phyloP scores from a whole-genome alignment of 768 basidiomycete genomes.

The Termitomyces sp. region DNA sequence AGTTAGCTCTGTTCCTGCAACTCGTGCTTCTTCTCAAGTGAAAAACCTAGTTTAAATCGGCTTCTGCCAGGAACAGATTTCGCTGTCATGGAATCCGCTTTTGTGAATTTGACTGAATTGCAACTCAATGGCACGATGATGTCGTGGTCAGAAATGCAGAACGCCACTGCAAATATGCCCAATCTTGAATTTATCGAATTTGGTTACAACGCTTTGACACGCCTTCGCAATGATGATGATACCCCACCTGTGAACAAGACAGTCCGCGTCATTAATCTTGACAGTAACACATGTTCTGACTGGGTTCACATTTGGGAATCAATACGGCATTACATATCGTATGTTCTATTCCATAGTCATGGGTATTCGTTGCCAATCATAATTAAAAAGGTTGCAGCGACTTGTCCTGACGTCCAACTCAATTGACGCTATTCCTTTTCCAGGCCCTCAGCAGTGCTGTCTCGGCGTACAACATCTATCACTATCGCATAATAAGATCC shows the following conservation, averaged over 20 bases:
- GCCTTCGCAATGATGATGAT: constrained; percentile 25
- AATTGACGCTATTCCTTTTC: constrained; percentile 48
- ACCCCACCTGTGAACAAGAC: constrained; percentile 21
- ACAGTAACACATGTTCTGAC: constrained; percentile 57
- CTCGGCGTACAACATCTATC: constrained; percentile 53
- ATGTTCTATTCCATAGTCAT: constrained; percentile 23
- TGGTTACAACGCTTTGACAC: constrained; percentile 62
- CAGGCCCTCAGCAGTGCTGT: constrained; percentile 25
- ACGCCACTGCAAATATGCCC: constrained; percentile 51
- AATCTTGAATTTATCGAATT: constrained; percentile 56
- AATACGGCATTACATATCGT: constrained; percentile 45
- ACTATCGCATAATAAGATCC: constrained; percentile 58
- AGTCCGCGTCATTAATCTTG: constrained; percentile 62
- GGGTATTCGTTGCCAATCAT: constrained; percentile 10
- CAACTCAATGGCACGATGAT: constrained; percentile 74
- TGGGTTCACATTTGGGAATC: constrained; percentile 52
- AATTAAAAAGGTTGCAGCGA: constrained; percentile 51
- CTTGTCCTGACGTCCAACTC: constrained; percentile 66
- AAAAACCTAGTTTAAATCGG: constrained; percentile 60
- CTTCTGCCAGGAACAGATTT: constrained; percentile 39
- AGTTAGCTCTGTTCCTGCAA: constrained; percentile 49
- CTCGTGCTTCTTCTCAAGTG: constrained; percentile 16
- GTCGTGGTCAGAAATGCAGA: constrained; percentile 65
- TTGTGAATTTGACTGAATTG: constrained; percentile 55
- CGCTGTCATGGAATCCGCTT: constrained; percentile 35